These are phyloP conservation scores for Blastosporella zonata DNA, from an alignment of 1,284 basidiomycete genomes.

Conservation along the genomic window DNA sequence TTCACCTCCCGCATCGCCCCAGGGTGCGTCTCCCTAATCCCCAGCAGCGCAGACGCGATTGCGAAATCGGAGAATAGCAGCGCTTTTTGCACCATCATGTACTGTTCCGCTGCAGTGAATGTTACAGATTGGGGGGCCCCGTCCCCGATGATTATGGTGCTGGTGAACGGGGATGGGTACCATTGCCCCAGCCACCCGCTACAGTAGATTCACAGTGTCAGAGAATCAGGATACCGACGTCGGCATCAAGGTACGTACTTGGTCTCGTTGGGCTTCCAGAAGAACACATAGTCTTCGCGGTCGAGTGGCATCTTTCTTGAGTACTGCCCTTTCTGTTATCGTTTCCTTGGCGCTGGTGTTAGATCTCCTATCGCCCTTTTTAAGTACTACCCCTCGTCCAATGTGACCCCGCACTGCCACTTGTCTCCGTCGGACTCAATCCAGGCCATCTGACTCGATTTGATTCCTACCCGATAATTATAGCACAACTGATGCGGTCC, in stretches of 20 bases:
- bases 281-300: slow-evolving; percentile 8
- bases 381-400: too few species aligned
- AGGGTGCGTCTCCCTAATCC: background rate
- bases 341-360: too few species aligned
- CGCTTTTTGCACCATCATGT: slow-evolving; percentile 13
- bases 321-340: too few species aligned
- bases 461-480: too few species aligned
- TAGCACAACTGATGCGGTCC: too few species aligned
- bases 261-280: slow-evolving; percentile 8
- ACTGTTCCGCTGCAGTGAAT: slow-evolving; percentile 9
- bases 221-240: background rate
- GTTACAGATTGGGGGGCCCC: background rate
- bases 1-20: slow-evolving; percentile 4
- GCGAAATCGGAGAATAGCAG: slow-evolving; percentile 6
- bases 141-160: background rate
- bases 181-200: slow-evolving; percentile 12
- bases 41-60: slow-evolving; percentile 1
- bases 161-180: slow-evolving; percentile 3
- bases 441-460: too few species aligned
- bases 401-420: too few species aligned
- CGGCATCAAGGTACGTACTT: background rate
- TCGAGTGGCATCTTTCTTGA: too few species aligned
- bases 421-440: too few species aligned
- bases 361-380: too few species aligned
- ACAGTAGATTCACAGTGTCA: background rate